Evolutionary conservation across 305 asterid species (phyloP).

Genomic region (Nicotiana rustica): DNA sequence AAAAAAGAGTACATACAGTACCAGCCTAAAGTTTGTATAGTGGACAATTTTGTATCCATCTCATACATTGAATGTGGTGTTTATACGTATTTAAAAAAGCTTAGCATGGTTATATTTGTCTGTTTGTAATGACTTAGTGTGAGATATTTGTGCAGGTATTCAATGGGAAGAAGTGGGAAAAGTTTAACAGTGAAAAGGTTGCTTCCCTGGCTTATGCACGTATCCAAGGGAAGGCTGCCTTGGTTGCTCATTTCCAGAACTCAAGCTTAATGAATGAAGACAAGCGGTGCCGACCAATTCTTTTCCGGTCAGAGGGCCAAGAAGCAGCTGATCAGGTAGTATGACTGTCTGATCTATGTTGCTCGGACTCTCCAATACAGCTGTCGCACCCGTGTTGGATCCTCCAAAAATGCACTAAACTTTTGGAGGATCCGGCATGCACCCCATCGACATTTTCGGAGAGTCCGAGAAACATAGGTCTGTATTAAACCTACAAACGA

Average conservation of each 20-base stretch:
- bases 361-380: not conserved
- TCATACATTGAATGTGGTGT: not conserved
- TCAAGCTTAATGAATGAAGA: conserved; percentile 98
- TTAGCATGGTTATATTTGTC: not conserved
- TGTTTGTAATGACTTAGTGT: not conserved
- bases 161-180: conserved; percentile 98
- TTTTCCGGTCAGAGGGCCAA: conserved; percentile 80
- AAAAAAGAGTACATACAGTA: not conserved
- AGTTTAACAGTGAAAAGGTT: conserved; percentile 93
- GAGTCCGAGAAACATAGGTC: not conserved
- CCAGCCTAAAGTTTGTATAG: conserved; percentile 3
- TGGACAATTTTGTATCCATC: not conserved
- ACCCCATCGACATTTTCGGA: not conserved
- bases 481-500: not conserved
- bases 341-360: not conserved
- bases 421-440: too few species aligned
- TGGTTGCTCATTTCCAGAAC: conserved; percentile 91
- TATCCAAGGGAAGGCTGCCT: conserved; percentile 88
- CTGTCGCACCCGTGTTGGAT: not conserved
- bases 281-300: conserved; percentile 89
- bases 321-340: conserved; percentile 67
- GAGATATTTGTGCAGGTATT: conserved; percentile 59
- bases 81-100: not conserved
- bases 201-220: conserved; percentile 97
- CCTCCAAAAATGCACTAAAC: not conserved